A percentile compares a stretch with the other conserved stretches of the same genome.
phyloP scores from a whole-genome alignment of 768 basidiomycete species.

The Leccinum aurantiacum region DNA sequence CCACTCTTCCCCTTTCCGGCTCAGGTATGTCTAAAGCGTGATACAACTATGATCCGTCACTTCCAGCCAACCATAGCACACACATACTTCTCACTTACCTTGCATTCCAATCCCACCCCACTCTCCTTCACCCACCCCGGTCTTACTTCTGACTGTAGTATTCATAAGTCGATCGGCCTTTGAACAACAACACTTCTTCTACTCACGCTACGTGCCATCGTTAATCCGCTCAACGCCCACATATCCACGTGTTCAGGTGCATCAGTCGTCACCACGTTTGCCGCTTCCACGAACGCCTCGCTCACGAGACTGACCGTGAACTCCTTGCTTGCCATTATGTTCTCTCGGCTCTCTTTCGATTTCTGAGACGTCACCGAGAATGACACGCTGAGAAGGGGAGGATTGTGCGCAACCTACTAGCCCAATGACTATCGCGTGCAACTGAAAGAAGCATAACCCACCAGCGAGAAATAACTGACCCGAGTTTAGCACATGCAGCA shows the following conservation, averaged over 20 bases:
- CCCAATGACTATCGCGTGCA: constrained; percentile 3
- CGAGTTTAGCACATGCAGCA: constrained; percentile 11
- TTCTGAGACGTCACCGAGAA: constrained; percentile 46
- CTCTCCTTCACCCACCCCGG: constrained; percentile 58
- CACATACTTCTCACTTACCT: constrained; percentile 40
- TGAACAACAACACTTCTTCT: constrained; percentile 2
- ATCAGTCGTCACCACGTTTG: constrained; percentile 56
- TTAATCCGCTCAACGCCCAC: constrained; percentile 63
- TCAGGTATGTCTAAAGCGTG: constrained; percentile 48
- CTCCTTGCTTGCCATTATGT: constrained; percentile 62
- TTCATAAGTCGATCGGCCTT: constrained; percentile 12
- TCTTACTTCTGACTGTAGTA: constrained; percentile 43
- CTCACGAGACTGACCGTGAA: constrained; percentile 76
- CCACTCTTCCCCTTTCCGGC: constrained; percentile 36
- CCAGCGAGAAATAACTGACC: constrained; percentile 62
- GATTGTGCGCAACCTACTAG: constrained; percentile 53
- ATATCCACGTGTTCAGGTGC: constrained; percentile 53
- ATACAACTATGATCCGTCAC: constrained; percentile 42
- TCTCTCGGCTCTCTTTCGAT: constrained; percentile 62
- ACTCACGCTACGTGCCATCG: constrained; percentile 52
- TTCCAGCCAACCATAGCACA: not conserved
- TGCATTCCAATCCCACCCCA: constrained; percentile 60
- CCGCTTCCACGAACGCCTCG: constrained; percentile 59
- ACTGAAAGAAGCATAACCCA: constrained; percentile 27
- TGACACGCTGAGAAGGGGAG: constrained; percentile 64